Conservation (phyloP, 306 rosid species). For the Castanopsis chinensis region DNA sequence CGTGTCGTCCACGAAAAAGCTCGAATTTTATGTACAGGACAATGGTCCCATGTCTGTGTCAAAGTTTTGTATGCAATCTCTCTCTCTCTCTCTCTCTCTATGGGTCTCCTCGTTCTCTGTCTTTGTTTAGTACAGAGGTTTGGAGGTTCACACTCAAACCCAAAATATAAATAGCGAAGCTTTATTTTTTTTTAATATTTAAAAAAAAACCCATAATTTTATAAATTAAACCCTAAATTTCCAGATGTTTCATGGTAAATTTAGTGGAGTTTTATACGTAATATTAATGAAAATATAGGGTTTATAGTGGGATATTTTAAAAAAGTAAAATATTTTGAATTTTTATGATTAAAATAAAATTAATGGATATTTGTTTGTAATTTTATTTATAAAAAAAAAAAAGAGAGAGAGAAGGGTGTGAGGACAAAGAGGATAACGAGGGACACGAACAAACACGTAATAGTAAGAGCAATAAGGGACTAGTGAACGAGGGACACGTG, state of each 20-base stretch:
- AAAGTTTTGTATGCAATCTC: constrained; percentile 21
- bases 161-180: too few species aligned
- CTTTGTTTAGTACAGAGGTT: constrained; percentile 24
- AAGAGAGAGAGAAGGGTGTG: constrained; percentile 1
- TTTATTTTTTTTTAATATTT: neutral
- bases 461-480: neutral
- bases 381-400: too few species aligned
- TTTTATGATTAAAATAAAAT: too few species aligned
- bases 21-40: constrained; percentile 51
- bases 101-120: constrained; percentile 35
- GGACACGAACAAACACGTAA: neutral
- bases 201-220: too few species aligned
- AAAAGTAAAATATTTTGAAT: too few species aligned
- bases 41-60: constrained; percentile 73
- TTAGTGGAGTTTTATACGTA: too few species aligned
- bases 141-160: neutral
- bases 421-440: constrained; percentile 4
- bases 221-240: too few species aligned
- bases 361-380: too few species aligned
- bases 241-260: too few species aligned
- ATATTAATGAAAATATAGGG: too few species aligned
- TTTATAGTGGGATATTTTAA: too few species aligned
- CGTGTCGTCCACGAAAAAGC: constrained; percentile 78
- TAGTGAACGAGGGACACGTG: constrained; percentile 34
- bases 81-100: constrained; percentile 17